These are phyloP conservation scores for Grammothele lineata DNA, from an alignment of 768 basidiomycete species.

Conservation along the genomic window DNA sequence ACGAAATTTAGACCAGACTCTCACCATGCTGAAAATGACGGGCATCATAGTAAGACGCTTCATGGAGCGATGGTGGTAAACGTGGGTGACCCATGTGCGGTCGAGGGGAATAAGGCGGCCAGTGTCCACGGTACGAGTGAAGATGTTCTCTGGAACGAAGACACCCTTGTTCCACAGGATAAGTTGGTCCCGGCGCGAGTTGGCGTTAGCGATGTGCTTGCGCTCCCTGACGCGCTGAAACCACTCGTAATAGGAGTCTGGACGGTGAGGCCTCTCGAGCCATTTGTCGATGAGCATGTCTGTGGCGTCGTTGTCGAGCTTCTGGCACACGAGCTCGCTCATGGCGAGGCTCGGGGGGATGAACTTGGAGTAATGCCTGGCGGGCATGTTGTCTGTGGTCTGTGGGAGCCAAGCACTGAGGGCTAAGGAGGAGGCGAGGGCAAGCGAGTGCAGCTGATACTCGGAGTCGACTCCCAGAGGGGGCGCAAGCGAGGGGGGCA, in stretches of 20 bases:
- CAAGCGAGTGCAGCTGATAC: not conserved
- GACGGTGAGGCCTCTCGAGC: conserved; percentile 61
- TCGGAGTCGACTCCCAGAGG: not conserved
- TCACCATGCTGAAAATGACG: conserved; percentile 76
- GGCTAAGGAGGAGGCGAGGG: not conserved
- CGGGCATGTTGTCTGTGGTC: conserved; percentile 13
- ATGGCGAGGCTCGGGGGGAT: conserved; percentile 64
- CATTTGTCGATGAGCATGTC: conserved; percentile 81
- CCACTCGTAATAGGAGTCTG: conserved; percentile 76
- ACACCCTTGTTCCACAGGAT: conserved; percentile 59
- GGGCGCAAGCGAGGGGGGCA: not conserved
- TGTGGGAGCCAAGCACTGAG: not conserved
- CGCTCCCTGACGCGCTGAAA: conserved; percentile 66
- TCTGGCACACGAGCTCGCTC: conserved; percentile 77
- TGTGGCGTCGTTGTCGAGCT: conserved; percentile 70
- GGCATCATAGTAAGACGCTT: conserved; percentile 73
- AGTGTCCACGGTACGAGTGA: conserved; percentile 75
- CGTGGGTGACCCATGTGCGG: conserved; percentile 78
- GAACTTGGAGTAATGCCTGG: conserved; percentile 52
- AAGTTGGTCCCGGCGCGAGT: conserved; percentile 36
- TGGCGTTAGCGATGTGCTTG: conserved; percentile 50
- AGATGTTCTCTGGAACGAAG: conserved; percentile 76
- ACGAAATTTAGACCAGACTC: conserved; percentile 12
- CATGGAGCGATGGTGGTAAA: conserved; percentile 75
- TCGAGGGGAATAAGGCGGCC: conserved; percentile 75